Percentiles rank a stretch among this genome's conserved stretches.
Evolutionary conservation across 2,329 filamentous ascomycete genomes (phyloP).

Genomic region (Fusarium sp.): DNA sequence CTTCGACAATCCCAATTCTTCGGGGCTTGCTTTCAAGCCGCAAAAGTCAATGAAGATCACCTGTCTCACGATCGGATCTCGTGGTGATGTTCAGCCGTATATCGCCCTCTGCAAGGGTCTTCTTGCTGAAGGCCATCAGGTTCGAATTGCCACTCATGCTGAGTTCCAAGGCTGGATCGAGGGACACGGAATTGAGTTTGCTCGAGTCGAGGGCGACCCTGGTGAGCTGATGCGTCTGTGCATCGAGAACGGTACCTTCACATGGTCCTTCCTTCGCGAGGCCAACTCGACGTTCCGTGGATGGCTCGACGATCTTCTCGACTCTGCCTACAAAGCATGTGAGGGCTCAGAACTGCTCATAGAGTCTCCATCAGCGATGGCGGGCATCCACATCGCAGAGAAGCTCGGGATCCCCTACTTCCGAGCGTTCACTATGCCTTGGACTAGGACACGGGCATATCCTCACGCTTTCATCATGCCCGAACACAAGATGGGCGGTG

Average conservation of each 20-base stretch:
- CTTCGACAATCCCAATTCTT: constrained; percentile 91
- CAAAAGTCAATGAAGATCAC: constrained; percentile 84
- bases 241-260: constrained; percentile 98
- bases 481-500: constrained; percentile 93
- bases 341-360: constrained; percentile 91
- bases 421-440: constrained; percentile 98
- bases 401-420: constrained; percentile 95
- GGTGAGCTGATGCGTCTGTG: constrained; percentile 96
- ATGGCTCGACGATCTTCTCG: constrained; percentile 93
- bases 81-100: constrained; percentile 97
- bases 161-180: constrained; percentile 94
- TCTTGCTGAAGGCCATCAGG: constrained; percentile 86
- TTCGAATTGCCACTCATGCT: constrained; percentile 89
- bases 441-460: constrained; percentile 95
- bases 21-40: constrained; percentile 93
- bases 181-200: constrained; percentile 94
- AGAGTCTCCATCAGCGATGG: constrained; percentile 97
- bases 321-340: constrained; percentile 86
- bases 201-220: constrained; percentile 89
- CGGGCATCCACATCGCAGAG: constrained; percentile 96
- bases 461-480: constrained; percentile 96
- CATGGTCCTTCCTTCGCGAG: constrained; percentile 89
- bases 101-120: constrained; percentile 95
- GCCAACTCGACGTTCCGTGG: constrained; percentile 89
- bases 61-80: constrained; percentile 94